Percentiles rank a stretch among this genome's conserved stretches.
Evolutionary conservation across 108 stramenopile species (phyloP).

Genomic region (Nannochloropsis granulata): DNA sequence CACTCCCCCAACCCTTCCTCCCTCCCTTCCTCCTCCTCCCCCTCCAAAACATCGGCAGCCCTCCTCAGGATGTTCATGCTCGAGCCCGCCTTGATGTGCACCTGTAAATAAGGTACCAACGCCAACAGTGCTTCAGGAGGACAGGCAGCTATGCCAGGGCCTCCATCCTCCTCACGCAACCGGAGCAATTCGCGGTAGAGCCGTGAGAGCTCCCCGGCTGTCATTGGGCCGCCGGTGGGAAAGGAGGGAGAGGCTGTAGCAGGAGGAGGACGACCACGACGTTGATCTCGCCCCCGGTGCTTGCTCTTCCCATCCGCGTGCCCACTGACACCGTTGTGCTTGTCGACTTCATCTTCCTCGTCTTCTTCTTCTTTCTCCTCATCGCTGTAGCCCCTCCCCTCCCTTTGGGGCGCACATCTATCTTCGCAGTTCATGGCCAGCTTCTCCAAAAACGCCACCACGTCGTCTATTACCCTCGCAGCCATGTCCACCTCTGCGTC

Average conservation of each 20-base stretch:
- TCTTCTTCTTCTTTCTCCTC: not conserved
- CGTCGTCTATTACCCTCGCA: not conserved
- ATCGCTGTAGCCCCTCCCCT: not conserved
- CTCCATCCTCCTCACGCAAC: not conserved
- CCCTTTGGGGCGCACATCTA: not conserved
- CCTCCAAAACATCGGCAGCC: not conserved
- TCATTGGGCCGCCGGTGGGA: not conserved
- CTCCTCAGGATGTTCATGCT: not conserved
- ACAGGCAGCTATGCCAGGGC: not conserved
- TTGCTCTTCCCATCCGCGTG: not conserved
- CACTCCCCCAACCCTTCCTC: not conserved
- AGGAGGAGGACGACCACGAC: not conserved
- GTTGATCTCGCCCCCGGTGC: not conserved
- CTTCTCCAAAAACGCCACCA: not conserved
- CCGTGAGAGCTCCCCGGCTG: not conserved
- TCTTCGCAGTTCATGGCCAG: not conserved
- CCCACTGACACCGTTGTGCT: not conserved
- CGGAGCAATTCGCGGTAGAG: not conserved
- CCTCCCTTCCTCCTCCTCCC: not conserved
- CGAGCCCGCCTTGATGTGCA: conserved; percentile 6
- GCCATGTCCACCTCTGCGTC: not conserved
- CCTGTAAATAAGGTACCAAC: not conserved
- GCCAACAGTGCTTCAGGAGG: not conserved
- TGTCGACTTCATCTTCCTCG: conserved; percentile 4
- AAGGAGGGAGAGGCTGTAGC: not conserved